Evolutionary conservation across 495 filamentous ascomycete genomes (phyloP).

Genomic region (Penicillium simplicissimum): DNA sequence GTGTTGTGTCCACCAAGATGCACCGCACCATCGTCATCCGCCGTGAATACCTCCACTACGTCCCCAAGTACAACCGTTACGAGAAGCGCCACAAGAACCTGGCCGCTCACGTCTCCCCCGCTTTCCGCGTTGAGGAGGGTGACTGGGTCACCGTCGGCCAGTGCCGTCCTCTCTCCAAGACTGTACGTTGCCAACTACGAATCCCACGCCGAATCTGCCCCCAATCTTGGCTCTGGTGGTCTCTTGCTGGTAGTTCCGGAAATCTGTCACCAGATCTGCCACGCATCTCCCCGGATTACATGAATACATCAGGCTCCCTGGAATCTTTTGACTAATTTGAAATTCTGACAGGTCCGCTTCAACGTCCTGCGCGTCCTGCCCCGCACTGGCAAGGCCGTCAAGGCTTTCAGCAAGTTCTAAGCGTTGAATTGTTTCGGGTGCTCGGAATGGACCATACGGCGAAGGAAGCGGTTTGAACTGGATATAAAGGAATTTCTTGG

Average conservation of each 20-base stretch:
- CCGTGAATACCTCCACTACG: conserved; percentile 99
- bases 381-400: conserved; percentile 93
- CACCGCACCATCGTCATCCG: conserved; percentile 99
- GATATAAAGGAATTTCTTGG: conserved; percentile 45
- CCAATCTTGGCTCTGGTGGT: background rate
- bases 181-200: conserved; percentile 62
- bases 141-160: conserved; percentile 99
- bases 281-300: background rate
- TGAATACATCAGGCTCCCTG: background rate
- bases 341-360: conserved; percentile 79
- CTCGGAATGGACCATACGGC: conserved; percentile 40
- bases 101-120: conserved; percentile 95
- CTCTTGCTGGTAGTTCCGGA: background rate
- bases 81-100: conserved; percentile 99
- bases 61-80: conserved; percentile 98
- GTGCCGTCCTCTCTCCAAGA: conserved; percentile 98
- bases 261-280: background rate
- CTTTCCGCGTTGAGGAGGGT: conserved; percentile 99
- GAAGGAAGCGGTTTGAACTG: conserved; percentile 49
- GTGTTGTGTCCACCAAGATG: conserved; percentile 99
- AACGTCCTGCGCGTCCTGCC: conserved; percentile 97
- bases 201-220: background rate
- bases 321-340: conserved; percentile 24
- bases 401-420: conserved; percentile 98
- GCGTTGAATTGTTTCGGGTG: conserved; percentile 37